Evolutionary conservation across 1,284 basidiomycete species (phyloP), one percentile per base, ranked within the genome.

Genomic region (Exobasidium cylindrosporum): DNA sequence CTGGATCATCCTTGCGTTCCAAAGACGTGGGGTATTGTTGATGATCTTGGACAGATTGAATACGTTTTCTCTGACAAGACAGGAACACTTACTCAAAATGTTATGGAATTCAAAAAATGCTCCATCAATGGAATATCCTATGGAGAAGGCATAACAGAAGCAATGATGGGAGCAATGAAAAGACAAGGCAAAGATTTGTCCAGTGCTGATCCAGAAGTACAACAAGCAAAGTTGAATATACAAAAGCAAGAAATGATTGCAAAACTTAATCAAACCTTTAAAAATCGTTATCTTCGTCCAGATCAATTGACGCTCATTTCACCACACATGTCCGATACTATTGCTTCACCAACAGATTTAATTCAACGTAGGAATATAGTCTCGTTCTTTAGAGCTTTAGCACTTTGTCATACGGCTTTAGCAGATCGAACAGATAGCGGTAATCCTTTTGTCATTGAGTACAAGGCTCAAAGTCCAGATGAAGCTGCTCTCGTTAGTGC

Each of bases 81-180:
- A 0, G 70, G 72, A 21, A 76, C 73, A 23, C 66, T 74, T 3
- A 76, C 69, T 17, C 70, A 97, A 81, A 97, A 82, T 68, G 74
- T 96, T 68, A 98, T 97, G 94, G 94, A 97, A 83, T 97, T 96
- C 82, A 93, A 97, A 80, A 93, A 92, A 80, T 96, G 92, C 74
- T 95, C 92, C 0, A 85, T 97, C 67, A 83, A 87, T 62, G 94
- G 93, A 1, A 82, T 91, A 0, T 74, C 87, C 0, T 97, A 96
- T 74, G 94, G 92, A 17, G 93, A 97, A 73, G 94, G 93, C 11
- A 80, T 97, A 62, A 97, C 94, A 0, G 95, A 97, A 81, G 94
- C 93, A 0, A 93, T 95, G 83, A 86, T 92, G 43, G 94, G 95
- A 24, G 89, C 92, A 0, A 90, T 91, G 11, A 90, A 88, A 68